Conservation (phyloP, 176 grass and related monocot genomes). For the Stipa capillata region DNA sequence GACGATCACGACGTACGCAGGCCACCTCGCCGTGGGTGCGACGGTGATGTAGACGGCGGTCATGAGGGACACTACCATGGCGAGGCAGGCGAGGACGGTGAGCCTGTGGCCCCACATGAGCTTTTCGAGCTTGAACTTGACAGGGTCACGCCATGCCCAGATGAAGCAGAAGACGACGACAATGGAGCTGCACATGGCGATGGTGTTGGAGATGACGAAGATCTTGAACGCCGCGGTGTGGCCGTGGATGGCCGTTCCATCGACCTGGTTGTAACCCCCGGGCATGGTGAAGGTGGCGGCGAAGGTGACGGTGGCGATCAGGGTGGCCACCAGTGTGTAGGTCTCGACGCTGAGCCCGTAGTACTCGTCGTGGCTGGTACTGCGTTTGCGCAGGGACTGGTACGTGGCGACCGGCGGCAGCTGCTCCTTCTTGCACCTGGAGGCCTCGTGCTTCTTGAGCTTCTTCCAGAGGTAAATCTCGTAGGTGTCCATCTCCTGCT, state of each 20-base stretch:
- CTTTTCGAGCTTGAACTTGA: constrained; percentile 26
- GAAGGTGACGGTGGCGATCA: constrained; percentile 40
- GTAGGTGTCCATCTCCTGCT: constrained; percentile 14
- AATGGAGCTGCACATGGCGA: constrained; percentile 43
- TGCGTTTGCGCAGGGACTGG: background rate
- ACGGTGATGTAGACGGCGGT: background rate
- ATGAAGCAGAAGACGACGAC: constrained; percentile 41
- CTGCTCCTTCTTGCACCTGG: background rate
- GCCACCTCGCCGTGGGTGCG: background rate
- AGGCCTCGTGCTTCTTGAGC: background rate
- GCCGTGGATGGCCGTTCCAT: constrained; percentile 13
- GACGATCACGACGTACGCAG: background rate
- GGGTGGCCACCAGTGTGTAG: constrained; percentile 29
- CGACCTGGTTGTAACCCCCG: constrained; percentile 3
- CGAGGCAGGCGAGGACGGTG: background rate
- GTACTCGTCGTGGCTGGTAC: background rate
- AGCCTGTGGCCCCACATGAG: background rate
- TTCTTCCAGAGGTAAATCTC: background rate
- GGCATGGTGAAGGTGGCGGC: constrained; percentile 40
- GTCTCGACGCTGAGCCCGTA: constrained; percentile 27
- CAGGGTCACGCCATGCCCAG: constrained; percentile 31
- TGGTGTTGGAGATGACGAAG: constrained; percentile 33
- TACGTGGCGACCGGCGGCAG: background rate
- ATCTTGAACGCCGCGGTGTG: constrained; percentile 18
- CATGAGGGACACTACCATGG: background rate